Evolutionary conservation across 768 basidiomycete genomes (phyloP), one percentile per base, ranked within the genome.

Genomic region (Chlorophyllum brunneum): DNA sequence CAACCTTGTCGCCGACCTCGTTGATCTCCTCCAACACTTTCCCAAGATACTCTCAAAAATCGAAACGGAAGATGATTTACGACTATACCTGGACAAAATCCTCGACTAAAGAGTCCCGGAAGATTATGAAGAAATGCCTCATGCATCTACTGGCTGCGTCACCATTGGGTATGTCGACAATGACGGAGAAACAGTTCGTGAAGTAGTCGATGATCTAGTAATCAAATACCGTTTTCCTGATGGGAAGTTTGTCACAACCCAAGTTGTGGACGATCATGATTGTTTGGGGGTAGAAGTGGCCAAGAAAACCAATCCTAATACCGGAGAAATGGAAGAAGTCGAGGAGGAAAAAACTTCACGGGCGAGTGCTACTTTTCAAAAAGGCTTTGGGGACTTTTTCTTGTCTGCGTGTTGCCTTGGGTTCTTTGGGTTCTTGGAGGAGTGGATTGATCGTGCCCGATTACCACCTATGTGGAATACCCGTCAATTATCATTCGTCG

Each of bases 91-190:
- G 4, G 26, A 29, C 4, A 24, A 10, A 16, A 26, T 36, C 9
- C 27, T 52, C 4, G 20, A 24, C 8, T 41, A 51, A 9, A 15
- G 11, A 16, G 26, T 13, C 5, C 33, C 3, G 1, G 20, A 40
- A 15, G 41, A 42, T 15, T 24, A 24, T 24, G 5, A 13, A 15
- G 39, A 40, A 2, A 11, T 40, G 22, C 8, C 15, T n/a, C 10
- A 5, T 24, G 34, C 42, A 10, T 54, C 51, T 30, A 27, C 3
- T 9, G 2, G 23, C 4, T 54, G 56, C 24, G 24, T 54, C 42
- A 53, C 53, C 8, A 46, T 57, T 34, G 56, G 48, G 3, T 50
- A 57, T 39, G 42, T 54, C 24, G 15, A 31, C 24, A 7, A 20
- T 15, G 56, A 57, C 18, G 48, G 48, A 1, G 37, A 41, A 13